These are phyloP conservation scores for Pseudomonodictys pantanalensis DNA, from an alignment of 495 filamentous ascomycete species.

Conservation along the genomic window DNA sequence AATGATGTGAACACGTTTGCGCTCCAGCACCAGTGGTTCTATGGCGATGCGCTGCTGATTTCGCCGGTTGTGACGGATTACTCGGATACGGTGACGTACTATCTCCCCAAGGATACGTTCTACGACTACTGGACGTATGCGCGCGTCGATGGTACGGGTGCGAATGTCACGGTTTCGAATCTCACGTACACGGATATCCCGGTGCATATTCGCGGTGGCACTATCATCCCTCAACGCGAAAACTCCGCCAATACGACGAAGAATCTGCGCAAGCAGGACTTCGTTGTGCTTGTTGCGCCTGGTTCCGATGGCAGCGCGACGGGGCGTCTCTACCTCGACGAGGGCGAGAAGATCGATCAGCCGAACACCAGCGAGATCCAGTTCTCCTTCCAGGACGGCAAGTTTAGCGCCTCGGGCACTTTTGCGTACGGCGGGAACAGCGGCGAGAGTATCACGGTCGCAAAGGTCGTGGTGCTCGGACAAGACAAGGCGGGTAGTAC, in stretches of 20 bases:
- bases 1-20: constrained; percentile 59
- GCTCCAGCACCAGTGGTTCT: constrained; percentile 71
- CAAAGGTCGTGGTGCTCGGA: constrained; percentile 17
- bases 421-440: constrained; percentile 1
- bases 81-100: constrained; percentile 63
- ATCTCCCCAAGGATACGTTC: constrained; percentile 71
- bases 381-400: constrained; percentile 32
- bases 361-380: constrained; percentile 32
- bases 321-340: constrained; percentile 53
- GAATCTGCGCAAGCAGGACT: constrained; percentile 61
- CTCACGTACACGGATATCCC: constrained; percentile 66
- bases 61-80: constrained; percentile 66
- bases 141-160: constrained; percentile 55
- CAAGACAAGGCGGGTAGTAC: neutral
- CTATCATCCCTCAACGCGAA: constrained; percentile 62
- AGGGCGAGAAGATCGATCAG: constrained; percentile 40
- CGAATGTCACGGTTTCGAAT: constrained; percentile 51
- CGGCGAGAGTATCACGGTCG: constrained; percentile 21
- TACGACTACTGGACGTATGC: constrained; percentile 73
- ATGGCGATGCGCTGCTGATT: constrained; percentile 66
- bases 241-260: constrained; percentile 66
- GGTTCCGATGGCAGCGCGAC: constrained; percentile 50
- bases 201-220: constrained; percentile 68
- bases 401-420: constrained; percentile 5
- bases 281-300: constrained; percentile 68